These are phyloP conservation scores for Aspergillus arachidicola DNA, from an alignment of 2,329 filamentous ascomycete genomes.

Conservation along the genomic window DNA sequence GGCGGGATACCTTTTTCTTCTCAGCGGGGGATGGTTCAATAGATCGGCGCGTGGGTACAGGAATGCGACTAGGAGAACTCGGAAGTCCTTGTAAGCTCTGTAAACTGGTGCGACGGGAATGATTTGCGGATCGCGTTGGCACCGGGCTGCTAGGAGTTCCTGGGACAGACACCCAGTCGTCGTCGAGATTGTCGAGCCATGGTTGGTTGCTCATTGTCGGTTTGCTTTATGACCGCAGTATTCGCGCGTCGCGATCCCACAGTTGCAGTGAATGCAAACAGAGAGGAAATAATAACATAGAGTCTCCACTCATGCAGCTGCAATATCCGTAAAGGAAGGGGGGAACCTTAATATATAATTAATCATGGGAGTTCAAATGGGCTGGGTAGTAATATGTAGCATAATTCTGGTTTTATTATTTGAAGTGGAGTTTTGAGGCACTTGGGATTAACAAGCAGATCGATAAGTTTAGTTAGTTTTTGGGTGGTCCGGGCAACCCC, in stretches of 20 bases:
- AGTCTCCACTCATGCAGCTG: slow-evolving; percentile 13
- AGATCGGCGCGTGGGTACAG: slow-evolving; percentile 38
- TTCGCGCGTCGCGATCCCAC: slow-evolving; percentile 24
- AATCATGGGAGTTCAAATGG: not conserved
- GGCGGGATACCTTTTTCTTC: slow-evolving; percentile 36
- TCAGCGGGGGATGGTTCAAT: slow-evolving; percentile 33
- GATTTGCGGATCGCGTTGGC: slow-evolving; percentile 24
- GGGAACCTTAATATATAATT: slow-evolving; percentile 4
- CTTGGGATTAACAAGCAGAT: not conserved
- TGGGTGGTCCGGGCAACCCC: slow-evolving; percentile 28
- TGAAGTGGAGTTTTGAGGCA: slow-evolving; percentile 15
- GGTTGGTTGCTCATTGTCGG: slow-evolving; percentile 39
- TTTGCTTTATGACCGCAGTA: slow-evolving; percentile 10
- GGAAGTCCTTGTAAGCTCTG: slow-evolving; percentile 21
- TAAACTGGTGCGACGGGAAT: slow-evolving; percentile 31
- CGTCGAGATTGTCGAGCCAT: slow-evolving; percentile 48
- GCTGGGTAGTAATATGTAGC: not conserved
- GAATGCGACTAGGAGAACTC: slow-evolving; percentile 41
- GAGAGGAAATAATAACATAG: slow-evolving; percentile 21
- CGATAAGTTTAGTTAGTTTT: slow-evolving; percentile 18
- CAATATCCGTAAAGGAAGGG: slow-evolving; percentile 9
- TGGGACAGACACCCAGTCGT: slow-evolving; percentile 46
- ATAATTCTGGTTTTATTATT: slow-evolving; percentile 15
- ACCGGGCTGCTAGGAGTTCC: slow-evolving; percentile 37
- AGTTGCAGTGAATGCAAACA: slow-evolving; percentile 20